Base-by-base conservation (phyloP, 2,329 filamentous ascomycete genomes). In the Pseudogymnoascus sp. region DNA sequence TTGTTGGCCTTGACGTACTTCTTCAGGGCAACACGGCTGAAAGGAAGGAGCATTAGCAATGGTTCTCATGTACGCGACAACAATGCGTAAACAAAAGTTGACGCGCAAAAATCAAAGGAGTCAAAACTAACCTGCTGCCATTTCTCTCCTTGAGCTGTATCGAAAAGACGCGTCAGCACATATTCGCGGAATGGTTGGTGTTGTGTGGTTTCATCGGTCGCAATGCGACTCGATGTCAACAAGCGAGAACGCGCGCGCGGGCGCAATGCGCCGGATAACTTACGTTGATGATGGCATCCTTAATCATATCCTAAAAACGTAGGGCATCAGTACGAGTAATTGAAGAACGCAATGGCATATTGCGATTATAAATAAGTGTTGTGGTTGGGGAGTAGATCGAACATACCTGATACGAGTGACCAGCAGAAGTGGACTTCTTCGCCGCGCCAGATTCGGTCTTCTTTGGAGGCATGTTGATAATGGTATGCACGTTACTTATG, bases 1-100 rank as follows among this genome's bases (percentile, higher is more conserved):
- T 88, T 88, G 81, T 88, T 89, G 71, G 81, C 80, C 71, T 79
- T 79, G 66, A 89, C 83, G 73, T 89, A 89, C 74, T 89, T 89
- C 80, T 88, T 88, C 72, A 89, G 81, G 60, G 83, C 82, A 74
- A 86, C 83, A 71, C 86, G 86, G 67, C 72, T 74, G 60, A 58
- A 62, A 68, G 65, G 62, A 60, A 68, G 65, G 62, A 60, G 63
- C 39, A 71, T 76, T 67, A 75, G 74, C 66, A 61, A 21, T 59
- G 5, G 28, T 28, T 18, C 58, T 57, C 37, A 26, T 21, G 55
- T 38, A 34, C 26, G 19, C 35, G 57, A 35, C 57, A 10, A 9
- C 28, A 52, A 59, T 38, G 34, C 33, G 26, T 23, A 61, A 59
- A 55, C 18, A 55, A 60, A 55, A 34, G 23, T 19, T 10, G 30